Percentiles rank a stretch among this genome's conserved stretches.
These are phyloP conservation scores for Nephelium lappaceum DNA, from an alignment of 345 rosid species.

Conservation along the genomic window DNA sequence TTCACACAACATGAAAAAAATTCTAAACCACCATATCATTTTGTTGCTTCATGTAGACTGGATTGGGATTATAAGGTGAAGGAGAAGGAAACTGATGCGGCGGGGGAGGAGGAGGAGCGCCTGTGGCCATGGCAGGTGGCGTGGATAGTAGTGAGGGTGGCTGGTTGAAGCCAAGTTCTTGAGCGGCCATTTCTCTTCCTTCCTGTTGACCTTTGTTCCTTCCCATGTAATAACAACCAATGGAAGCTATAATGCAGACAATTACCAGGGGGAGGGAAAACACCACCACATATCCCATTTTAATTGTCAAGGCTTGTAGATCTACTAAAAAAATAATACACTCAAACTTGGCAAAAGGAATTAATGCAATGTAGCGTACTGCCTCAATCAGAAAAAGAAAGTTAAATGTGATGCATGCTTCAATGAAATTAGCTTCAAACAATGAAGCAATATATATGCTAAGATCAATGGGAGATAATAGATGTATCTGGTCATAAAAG, in stretches of 20 bases:
- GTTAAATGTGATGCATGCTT: too few species aligned
- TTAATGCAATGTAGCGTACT: too few species aligned
- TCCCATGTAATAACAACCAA: conserved; percentile 9
- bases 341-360: too few species aligned
- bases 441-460: too few species aligned
- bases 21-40: background rate
- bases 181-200: conserved; percentile 2
- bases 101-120: background rate
- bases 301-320: too few species aligned
- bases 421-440: too few species aligned
- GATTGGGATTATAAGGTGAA: background rate
- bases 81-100: background rate
- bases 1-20: background rate
- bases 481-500: too few species aligned
- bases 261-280: conserved; percentile 15
- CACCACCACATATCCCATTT: conserved; percentile 15
- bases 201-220: conserved; percentile 10
- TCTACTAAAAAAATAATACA: too few species aligned
- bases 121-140: background rate
- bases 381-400: too few species aligned
- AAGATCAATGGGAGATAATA: too few species aligned
- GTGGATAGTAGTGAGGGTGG: background rate
- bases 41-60: background rate
- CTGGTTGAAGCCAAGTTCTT: conserved; percentile 4
- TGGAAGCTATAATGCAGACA: background rate